Evolutionary conservation across 345 rosid species (phyloP).

Genomic region (Raphanus sativus): DNA sequence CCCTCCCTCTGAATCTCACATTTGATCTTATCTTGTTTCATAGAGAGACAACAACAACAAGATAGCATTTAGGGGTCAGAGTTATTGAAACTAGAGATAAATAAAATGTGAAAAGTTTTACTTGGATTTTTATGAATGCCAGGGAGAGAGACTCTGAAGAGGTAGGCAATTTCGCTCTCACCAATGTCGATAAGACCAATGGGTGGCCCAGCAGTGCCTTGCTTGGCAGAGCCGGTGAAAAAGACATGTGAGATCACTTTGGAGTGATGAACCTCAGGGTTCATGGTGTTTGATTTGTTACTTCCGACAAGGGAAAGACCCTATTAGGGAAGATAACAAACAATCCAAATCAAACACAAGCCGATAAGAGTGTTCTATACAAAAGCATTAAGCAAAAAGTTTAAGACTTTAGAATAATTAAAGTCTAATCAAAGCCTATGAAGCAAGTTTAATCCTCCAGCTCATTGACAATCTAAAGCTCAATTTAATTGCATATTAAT

Average conservation of each 20-base stretch:
- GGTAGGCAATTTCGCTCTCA: constrained; percentile 53
- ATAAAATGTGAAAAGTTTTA: constrained; percentile 34
- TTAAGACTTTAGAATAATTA: not conserved
- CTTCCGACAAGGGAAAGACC: not conserved
- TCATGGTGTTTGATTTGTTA: constrained; percentile 13
- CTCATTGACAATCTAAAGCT: not conserved
- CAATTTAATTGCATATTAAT: not conserved
- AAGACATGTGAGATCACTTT: constrained; percentile 38
- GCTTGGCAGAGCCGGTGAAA: constrained; percentile 58
- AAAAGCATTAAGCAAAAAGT: not conserved
- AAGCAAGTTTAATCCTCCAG: not conserved
- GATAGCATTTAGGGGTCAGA: not conserved
- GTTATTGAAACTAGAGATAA: not conserved
- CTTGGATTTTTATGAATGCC: constrained; percentile 55
- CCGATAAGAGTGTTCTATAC: not conserved
- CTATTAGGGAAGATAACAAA: too few species aligned
- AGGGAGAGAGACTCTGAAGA: constrained; percentile 71
- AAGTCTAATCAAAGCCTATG: not conserved
- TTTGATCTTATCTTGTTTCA: constrained; percentile 49
- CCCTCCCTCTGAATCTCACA: constrained; percentile 59
- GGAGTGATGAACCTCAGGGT: constrained; percentile 19
- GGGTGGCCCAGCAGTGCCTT: constrained; percentile 50
- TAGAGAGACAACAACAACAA: not conserved
- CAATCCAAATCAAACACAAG: not conserved
- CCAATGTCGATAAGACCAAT: constrained; percentile 74